These are phyloP conservation scores for Cryptococcus neoformans DNA, from an alignment of 1,284 basidiomycete species.

Conservation along the genomic window DNA sequence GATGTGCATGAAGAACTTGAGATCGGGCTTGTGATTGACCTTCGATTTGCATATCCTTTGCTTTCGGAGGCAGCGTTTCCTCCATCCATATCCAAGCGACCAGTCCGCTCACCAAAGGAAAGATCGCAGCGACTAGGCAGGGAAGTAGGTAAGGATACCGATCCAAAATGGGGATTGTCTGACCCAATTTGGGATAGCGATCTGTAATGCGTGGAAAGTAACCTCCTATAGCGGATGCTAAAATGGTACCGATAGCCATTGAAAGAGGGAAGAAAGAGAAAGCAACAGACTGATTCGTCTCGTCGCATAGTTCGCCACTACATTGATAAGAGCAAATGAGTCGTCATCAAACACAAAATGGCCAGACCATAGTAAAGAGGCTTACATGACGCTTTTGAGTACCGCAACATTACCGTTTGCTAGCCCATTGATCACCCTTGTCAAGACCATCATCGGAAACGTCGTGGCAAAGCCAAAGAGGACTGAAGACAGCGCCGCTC, in stretches of 20 bases:
- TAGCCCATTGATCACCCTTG: slow-evolving; percentile 32
- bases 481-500: slow-evolving; percentile 27
- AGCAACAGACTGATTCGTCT: slow-evolving; percentile 35
- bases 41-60: not conserved
- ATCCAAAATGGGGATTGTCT: slow-evolving; percentile 23
- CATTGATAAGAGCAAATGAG: not conserved
- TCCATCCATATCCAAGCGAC: slow-evolving; percentile 21
- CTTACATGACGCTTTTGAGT: slow-evolving; percentile 36
- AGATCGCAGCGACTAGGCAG: slow-evolving; percentile 25
- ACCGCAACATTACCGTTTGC: slow-evolving; percentile 41
- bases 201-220: slow-evolving; percentile 19
- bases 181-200: slow-evolving; percentile 11
- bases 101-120: slow-evolving; percentile 26
- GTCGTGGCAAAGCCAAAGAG: slow-evolving; percentile 33
- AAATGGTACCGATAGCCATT: slow-evolving; percentile 34
- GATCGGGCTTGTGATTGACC: too few species aligned
- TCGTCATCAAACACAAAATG: not conserved
- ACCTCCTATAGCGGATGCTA: slow-evolving; percentile 36
- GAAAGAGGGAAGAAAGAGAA: slow-evolving; percentile 41
- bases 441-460: slow-evolving; percentile 26
- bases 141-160: slow-evolving; percentile 35
- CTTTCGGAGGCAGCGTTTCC: slow-evolving; percentile 3
- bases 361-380: not conserved
- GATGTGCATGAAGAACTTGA: not conserved
- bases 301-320: slow-evolving; percentile 37